Evolutionary conservation across 139 green algal species (phyloP).

Genomic region (Volvox reticuliferus): DNA sequence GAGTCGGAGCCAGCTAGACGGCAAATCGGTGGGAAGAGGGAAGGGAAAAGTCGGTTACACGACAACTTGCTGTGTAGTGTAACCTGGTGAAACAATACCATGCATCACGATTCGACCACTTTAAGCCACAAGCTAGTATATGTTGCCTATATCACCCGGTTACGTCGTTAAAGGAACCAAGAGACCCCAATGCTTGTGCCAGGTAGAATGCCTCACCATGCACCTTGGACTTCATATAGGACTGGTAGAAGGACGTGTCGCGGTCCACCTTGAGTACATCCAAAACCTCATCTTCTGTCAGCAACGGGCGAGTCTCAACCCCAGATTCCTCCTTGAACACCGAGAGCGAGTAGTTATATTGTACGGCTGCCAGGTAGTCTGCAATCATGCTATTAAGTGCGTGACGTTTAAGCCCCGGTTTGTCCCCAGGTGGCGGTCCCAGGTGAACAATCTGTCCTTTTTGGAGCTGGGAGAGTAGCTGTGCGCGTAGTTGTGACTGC

Average conservation of each 20-base stretch:
- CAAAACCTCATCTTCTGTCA: constrained; percentile 52
- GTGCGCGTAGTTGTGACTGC: constrained; percentile 63
- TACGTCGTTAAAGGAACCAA: background rate
- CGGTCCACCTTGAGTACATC: constrained; percentile 53
- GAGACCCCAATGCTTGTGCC: background rate
- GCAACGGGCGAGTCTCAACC: constrained; percentile 26
- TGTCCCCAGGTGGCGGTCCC: constrained; percentile 29
- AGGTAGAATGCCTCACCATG: constrained; percentile 11
- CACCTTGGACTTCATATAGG: constrained; percentile 41
- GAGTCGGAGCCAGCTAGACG: constrained; percentile 11
- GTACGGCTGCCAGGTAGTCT: constrained; percentile 61
- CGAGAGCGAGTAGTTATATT: constrained; percentile 65
- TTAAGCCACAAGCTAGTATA: no score
- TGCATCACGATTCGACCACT: no score
- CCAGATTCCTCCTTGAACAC: constrained; percentile 70
- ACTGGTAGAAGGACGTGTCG: constrained; percentile 39
- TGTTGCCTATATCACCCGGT: no score
- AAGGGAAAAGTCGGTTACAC: background rate
- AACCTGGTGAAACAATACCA: no score
- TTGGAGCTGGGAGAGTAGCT: constrained; percentile 65
- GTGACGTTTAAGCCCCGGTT: constrained; percentile 52
- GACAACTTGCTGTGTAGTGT: no score
- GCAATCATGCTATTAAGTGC: constrained; percentile 65
- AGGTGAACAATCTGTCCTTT: constrained; percentile 43
- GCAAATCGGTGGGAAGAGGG: background rate